These are phyloP conservation scores for Rusavskia elegans DNA, from an alignment of 495 filamentous ascomycete genomes.

Conservation along the genomic window DNA sequence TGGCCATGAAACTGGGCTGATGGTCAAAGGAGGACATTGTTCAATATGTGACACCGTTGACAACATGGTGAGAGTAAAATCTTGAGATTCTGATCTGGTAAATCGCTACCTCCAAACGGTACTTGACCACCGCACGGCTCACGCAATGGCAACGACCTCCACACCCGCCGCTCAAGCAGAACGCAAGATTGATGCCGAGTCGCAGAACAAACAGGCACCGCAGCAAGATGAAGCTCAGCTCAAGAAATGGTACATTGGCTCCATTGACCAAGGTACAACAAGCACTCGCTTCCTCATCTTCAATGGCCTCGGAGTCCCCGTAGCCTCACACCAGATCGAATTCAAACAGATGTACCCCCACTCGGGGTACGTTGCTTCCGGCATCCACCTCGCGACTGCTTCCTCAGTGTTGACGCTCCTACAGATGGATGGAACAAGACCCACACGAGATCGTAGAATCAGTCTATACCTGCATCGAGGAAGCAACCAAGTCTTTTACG, in stretches of 20 bases:
- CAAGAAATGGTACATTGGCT: constrained; percentile 37
- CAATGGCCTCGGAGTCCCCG: constrained; percentile 59
- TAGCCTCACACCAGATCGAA: constrained; percentile 81
- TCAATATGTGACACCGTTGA: no score
- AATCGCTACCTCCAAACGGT: background rate
- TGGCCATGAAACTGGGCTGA: no score
- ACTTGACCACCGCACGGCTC: background rate
- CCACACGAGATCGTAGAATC: constrained; percentile 63
- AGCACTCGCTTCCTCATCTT: constrained; percentile 90
- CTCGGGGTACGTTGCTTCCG: constrained; percentile 52
- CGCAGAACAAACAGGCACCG: background rate
- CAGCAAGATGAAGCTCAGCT: constrained; percentile 5
- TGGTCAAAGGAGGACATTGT: no score
- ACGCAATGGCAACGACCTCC: background rate
- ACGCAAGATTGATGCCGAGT: background rate
- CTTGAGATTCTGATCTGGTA: no score
- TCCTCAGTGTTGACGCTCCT: constrained; percentile 3
- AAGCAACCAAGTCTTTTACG: constrained; percentile 57
- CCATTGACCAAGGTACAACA: constrained; percentile 88
- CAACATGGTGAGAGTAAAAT: no score
- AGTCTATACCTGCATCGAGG: constrained; percentile 72
- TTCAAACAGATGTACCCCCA: constrained; percentile 80
- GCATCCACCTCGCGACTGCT: constrained; percentile 4
- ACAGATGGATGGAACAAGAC: constrained; percentile 91
- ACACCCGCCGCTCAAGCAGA: background rate